Evolutionary conservation across 2,329 filamentous ascomycete species (phyloP).

Genomic region (Calonectria henricotiae): DNA sequence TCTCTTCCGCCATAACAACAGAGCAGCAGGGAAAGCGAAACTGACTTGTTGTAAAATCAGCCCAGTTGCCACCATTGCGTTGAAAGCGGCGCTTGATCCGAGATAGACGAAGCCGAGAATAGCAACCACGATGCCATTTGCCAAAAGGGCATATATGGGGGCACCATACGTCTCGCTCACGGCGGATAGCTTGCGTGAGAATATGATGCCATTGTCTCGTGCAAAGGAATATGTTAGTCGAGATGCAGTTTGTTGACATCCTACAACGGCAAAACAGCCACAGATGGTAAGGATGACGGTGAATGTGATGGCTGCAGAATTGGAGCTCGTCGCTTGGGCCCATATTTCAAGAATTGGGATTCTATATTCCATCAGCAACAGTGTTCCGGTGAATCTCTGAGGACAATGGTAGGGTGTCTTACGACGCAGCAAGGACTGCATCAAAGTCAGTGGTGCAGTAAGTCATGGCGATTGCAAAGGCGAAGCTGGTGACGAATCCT

Average conservation of each 20-base stretch:
- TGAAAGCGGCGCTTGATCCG: conserved; percentile 39
- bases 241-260: conserved; percentile 42
- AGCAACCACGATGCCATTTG: conserved; percentile 34
- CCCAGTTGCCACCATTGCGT: conserved; percentile 34
- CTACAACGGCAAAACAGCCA: conserved; percentile 40
- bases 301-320: conserved; percentile 27
- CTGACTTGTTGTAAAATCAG: conserved; percentile 38
- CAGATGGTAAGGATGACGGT: conserved; percentile 35
- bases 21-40: conserved; percentile 38
- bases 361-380: not conserved
- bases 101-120: conserved; percentile 36
- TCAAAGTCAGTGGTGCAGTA: conserved; percentile 48
- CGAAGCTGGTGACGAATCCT: conserved; percentile 55
- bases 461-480: conserved; percentile 54
- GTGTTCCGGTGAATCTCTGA: not conserved
- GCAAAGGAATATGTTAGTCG: conserved; percentile 44
- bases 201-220: conserved; percentile 39
- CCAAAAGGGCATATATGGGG: conserved; percentile 28
- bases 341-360: conserved; percentile 35
- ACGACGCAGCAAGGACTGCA: conserved; percentile 36
- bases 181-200: conserved; percentile 24
- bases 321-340: conserved; percentile 32
- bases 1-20: conserved; percentile 31
- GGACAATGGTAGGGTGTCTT: not conserved
- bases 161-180: conserved; percentile 29